Evolutionary conservation across 1,139 yeast species (phyloP), one percentile per base, ranked within the genome.

Genomic region (Suhomyces maxii): DNA sequence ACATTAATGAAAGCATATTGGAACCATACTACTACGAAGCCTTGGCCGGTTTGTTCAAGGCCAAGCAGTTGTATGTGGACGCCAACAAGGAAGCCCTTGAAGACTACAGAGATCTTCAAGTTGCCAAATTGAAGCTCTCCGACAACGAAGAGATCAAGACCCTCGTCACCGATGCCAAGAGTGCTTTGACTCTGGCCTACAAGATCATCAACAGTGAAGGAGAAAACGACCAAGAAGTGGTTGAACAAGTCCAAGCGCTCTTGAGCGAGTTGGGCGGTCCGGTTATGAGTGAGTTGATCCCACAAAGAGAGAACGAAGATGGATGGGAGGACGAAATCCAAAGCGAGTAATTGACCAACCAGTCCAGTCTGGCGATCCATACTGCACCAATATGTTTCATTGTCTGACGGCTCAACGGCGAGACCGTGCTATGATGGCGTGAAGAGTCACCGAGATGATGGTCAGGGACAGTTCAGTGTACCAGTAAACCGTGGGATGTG

Each of bases 11-110:
- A 57, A 85, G 83, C 54, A 82, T 88, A 50, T 71, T 89, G 47
- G 98, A 91, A 57, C 77, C 85, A 34, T 85, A 80, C 60, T 91
- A 91, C 61, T 71, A 89, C 54, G 96, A 89, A 60, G 95, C 95
- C 0, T 80, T 90, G 58, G 83, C 95, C 0, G 75, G 83, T 58
- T 77, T 83, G 51, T 72, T 88, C 56, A 73, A 70, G 44, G 83
- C 84, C 12, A 82, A 83, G 52, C 63, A 73, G 49, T 54, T 60
- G 7, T 67, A 47, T 62, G 52, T 44, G 26, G 50, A 53, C 2
- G 7, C 26, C 3, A 32, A 50, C 18, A 41, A 40, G 12, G 26
- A 44, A 7, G 41, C 48, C 7, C 67, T 69, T 28, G 75, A 68
- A 42, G 82, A 80, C 52, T 80, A 80, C 57, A 74, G 82, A 55